phyloP scores from a whole-genome alignment of 2,329 filamentous ascomycete species.

The Xylariaceae sp. region DNA sequence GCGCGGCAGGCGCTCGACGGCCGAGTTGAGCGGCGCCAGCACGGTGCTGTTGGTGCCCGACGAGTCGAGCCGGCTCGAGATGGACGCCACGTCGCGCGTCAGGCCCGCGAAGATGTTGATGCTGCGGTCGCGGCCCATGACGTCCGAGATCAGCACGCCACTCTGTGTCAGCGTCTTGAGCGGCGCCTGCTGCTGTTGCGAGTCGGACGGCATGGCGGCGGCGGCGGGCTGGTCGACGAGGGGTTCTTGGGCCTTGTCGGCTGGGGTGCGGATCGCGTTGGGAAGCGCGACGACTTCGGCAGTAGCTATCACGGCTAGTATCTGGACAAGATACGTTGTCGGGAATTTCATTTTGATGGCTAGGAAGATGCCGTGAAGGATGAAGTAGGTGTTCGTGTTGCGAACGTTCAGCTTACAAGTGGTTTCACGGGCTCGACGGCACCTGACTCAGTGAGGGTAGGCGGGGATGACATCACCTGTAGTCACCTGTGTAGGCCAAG shows the following conservation, averaged over 20 bases:
- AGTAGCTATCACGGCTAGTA: slow-evolving; percentile 13
- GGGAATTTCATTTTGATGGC: slow-evolving; percentile 15
- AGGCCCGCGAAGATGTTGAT: slow-evolving; percentile 83
- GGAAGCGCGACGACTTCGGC: slow-evolving; percentile 14
- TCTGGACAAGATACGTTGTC: slow-evolving; percentile 7
- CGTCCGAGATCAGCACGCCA: slow-evolving; percentile 68
- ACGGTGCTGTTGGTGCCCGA: slow-evolving; percentile 66
- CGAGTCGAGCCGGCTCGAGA: slow-evolving; percentile 63
- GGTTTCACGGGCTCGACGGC: background rate
- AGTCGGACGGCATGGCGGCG: slow-evolving; percentile 11
- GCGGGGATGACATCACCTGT: slow-evolving; percentile 1
- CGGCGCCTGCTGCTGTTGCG: slow-evolving; percentile 5
- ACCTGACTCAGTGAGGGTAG: too few relatives aligned
- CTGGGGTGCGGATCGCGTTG: slow-evolving; percentile 13
- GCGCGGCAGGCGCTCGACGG: slow-evolving; percentile 66
- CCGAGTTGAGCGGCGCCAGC: slow-evolving; percentile 78
- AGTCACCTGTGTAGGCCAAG: too few relatives aligned
- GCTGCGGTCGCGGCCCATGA: slow-evolving; percentile 68
- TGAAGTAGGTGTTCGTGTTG: background rate
- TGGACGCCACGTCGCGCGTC: slow-evolving; percentile 64
- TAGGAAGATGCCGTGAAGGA: too few relatives aligned
- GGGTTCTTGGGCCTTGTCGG: slow-evolving; percentile 19
- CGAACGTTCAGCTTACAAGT: background rate
- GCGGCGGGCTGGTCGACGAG: slow-evolving; percentile 23
- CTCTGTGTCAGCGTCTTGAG: slow-evolving; percentile 26